phyloP scores from a whole-genome alignment of 352 stramenopile genomes.

The Phytophthora quininea region DNA sequence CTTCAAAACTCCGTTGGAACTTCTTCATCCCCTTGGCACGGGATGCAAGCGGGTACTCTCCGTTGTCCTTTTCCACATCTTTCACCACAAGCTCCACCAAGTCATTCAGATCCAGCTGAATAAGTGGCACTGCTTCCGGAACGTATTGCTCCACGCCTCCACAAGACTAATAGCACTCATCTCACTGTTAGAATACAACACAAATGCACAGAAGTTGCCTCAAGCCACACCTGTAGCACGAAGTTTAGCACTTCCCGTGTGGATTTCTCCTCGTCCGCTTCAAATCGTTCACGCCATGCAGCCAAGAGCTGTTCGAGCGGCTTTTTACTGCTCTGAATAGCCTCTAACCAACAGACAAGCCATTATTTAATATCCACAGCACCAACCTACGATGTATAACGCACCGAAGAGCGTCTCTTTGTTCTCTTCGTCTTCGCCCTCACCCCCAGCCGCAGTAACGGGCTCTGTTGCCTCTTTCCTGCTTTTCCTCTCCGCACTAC shows the following conservation, averaged over 20 bases:
- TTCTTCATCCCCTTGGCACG: constrained; percentile 60
- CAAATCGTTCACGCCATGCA: constrained; percentile 77
- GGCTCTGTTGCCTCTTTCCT: constrained; percentile 16
- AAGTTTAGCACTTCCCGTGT: constrained; percentile 83
- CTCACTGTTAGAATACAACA: background rate
- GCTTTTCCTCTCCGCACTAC: constrained; percentile 10
- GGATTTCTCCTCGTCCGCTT: constrained; percentile 55
- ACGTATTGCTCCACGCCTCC: constrained; percentile 59
- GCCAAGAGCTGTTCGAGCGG: constrained; percentile 59
- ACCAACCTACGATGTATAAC: constrained; percentile 7
- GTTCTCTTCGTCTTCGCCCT: constrained; percentile 19
- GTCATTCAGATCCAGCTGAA: constrained; percentile 76
- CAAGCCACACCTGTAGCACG: constrained; percentile 62
- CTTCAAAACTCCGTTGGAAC: constrained; percentile 69
- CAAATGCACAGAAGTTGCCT: constrained; percentile 19
- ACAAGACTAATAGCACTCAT: constrained; percentile 42
- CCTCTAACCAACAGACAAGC: constrained; percentile 43
- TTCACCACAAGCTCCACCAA: constrained; percentile 69
- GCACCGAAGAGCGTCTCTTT: constrained; percentile 35
- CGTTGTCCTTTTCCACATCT: constrained; percentile 63
- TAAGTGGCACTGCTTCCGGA: constrained; percentile 53
- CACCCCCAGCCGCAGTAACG: constrained; percentile 4
- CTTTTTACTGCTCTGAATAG: constrained; percentile 54
- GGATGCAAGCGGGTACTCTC: constrained; percentile 75
- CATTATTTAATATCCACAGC: too few species aligned